Conservation (phyloP, 148 eudicot species). For the Silene conica region DNA sequence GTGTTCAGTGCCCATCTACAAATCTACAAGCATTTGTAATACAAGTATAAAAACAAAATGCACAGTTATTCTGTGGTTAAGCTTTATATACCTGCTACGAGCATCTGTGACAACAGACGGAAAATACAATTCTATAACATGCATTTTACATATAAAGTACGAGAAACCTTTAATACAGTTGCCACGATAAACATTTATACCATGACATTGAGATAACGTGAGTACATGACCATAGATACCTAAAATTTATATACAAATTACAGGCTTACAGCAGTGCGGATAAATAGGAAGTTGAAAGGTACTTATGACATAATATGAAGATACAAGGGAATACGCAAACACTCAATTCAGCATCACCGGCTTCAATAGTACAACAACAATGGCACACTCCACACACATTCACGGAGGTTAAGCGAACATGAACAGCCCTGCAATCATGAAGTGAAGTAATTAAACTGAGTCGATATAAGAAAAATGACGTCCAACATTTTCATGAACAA, state of each 20-base stretch:
- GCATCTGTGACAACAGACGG: background rate
- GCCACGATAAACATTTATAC: no score
- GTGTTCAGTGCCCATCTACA: no score
- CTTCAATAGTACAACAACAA: slow-evolving; percentile 2
- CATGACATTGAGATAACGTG: no score
- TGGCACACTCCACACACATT: background rate
- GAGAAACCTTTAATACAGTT: no score
- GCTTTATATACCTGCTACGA: no score
- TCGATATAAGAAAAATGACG: background rate
- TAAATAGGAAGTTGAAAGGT: slow-evolving; percentile 2
- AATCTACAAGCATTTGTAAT: no score
- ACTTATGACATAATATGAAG: background rate
- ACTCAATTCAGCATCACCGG: slow-evolving; percentile 5
- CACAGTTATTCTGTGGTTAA: no score
- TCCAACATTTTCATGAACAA: background rate
- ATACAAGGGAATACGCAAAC: slow-evolving; percentile 11
- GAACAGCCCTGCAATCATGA: slow-evolving; percentile 16
- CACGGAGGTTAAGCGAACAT: background rate
- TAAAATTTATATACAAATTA: slow-evolving; percentile 19
- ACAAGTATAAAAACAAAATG: no score
- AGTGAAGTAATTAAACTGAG: background rate
- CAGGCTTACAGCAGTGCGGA: slow-evolving; percentile 2
- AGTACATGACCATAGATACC: background rate
- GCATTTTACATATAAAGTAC: background rate
- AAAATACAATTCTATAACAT: background rate